Evolutionary conservation across 495 filamentous ascomycete species (phyloP), one percentile per base, ranked within the genome.

Genomic region (Pyrenula aspistea): DNA sequence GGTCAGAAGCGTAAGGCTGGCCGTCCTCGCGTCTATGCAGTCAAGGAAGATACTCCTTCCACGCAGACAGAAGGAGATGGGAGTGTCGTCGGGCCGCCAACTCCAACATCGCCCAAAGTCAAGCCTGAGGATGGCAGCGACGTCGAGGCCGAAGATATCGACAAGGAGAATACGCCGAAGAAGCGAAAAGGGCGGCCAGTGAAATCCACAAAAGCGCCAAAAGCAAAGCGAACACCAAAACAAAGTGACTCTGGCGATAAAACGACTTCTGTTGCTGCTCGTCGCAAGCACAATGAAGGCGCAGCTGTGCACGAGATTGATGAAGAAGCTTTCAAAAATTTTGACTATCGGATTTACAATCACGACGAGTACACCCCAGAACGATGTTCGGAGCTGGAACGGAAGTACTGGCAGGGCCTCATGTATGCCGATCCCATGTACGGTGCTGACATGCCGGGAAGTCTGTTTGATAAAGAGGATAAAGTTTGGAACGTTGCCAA

Each of bases 351-450:
- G 48, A 85, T 96, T 62, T 79, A 88, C 55, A 84, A 88, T 56
- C 79, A 89, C 42, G 77, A 82, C 25, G 89, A 96, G 25, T 98
- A 85, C 65, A 95, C 92, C 0, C 76, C 83, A 0, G 92, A 97
- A 66, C 77, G 93, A 59, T 96, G 93, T 65, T 87, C 92, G 52
- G 94, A 98, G 69, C 76, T 98, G 2, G 93, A 98, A 71, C 83
- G 86, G 23, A 83, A 83, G 54, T 98, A 98, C 67, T 98, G 93
- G 93, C 95, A 90, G 71, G 92, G 87, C 1, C 76, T 98, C 55
- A 96, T 90, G 53, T 97, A 89, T 71, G 94, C 89, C 59, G 87
- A 87, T 52, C 93, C 93, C 0, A 79, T 98, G 70, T 98, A 98
- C 62, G 93, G 94, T 25, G 93, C 94, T 10, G 93, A 98, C 72